Base-by-base conservation (phyloP, 768 basidiomycete species). In the Boletellus ananiceps region DNA sequence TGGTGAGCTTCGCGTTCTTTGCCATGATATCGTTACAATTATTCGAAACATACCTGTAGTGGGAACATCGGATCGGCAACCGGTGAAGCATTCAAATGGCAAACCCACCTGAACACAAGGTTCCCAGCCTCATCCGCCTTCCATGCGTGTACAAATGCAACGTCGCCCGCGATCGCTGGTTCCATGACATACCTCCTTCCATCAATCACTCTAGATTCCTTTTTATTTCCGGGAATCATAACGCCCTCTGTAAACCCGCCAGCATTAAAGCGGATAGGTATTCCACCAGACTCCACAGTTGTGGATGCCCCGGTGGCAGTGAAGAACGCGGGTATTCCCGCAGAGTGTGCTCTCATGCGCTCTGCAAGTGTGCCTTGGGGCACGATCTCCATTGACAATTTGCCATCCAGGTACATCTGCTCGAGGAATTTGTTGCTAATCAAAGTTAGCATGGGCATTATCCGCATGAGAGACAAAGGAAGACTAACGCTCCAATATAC, bases 341-440 rank as follows among this genome's bases (percentile, higher is more conserved):
- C 29, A 9, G 29, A 29, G 29, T 29, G 29, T 11, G 29, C 29
- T 3, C 29, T 29, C 90, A 88, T 74, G 50, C 90, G 83, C 60
- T 92, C 93, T 14, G 85, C 86, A n/a, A 95, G 80, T 4, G 88
- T 92, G 2, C 92, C 92, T 67, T 93, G 93, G 2, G 91, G 92
- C 15, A 88, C 86, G 18, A 94, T 82, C 63, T 94, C 29, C 93
- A 93, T 71, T 8, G 85, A 84, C 55, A 95, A 86, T 55, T 83
- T 69, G 43, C 93, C 92, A 32, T 77, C 75, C 37, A 93, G 77
- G 69, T 90, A 95, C 51, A 84, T 73, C 14, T 29, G 29, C 29
- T 29, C 29, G 29, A 29, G 29, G 29, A 29, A 29, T 29, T 29
- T 75, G 66, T 91, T 92, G 43, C 86, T 88, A 60, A 35, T 27